Conservation (phyloP, 352 stramenopile genomes). For the Pythium insidiosum region DNA sequence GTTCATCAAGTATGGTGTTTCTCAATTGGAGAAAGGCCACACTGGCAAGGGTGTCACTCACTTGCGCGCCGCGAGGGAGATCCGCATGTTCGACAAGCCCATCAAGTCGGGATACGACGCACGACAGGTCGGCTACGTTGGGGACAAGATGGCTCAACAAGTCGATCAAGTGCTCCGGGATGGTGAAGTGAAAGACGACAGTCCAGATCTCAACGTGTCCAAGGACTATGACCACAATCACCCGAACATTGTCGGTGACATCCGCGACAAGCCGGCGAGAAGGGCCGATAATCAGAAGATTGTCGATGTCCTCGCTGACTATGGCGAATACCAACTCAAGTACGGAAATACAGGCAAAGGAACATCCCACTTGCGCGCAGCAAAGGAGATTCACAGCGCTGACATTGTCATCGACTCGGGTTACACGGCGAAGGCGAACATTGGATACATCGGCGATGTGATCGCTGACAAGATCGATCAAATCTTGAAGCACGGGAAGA, state of each 20-base stretch:
- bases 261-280: constrained; percentile 34
- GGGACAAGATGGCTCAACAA: constrained; percentile 41
- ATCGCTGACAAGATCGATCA: constrained; percentile 77
- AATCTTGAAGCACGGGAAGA: constrained; percentile 57
- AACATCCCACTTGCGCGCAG: constrained; percentile 53
- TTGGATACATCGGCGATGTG: constrained; percentile 56
- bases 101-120: constrained; percentile 43
- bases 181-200: constrained; percentile 43
- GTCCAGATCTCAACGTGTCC: constrained; percentile 36
- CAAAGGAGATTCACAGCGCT: constrained; percentile 48
- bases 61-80: constrained; percentile 51
- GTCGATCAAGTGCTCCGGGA: constrained; percentile 48
- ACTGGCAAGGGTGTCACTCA: constrained; percentile 70
- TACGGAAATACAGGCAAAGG: constrained; percentile 67
- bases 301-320: constrained; percentile 54
- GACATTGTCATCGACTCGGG: constrained; percentile 43
- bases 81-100: constrained; percentile 35
- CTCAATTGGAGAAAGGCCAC: constrained; percentile 49
- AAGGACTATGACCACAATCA: constrained; percentile 32
- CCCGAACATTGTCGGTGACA: constrained; percentile 37
- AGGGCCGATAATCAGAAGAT: constrained; percentile 53
- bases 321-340: constrained; percentile 63
- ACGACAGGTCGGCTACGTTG: constrained; percentile 34
- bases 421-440: constrained; percentile 24
- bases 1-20: constrained; percentile 53